Conservation (phyloP, 495 filamentous ascomycete species). For the Elasticomyces elasticus region DNA sequence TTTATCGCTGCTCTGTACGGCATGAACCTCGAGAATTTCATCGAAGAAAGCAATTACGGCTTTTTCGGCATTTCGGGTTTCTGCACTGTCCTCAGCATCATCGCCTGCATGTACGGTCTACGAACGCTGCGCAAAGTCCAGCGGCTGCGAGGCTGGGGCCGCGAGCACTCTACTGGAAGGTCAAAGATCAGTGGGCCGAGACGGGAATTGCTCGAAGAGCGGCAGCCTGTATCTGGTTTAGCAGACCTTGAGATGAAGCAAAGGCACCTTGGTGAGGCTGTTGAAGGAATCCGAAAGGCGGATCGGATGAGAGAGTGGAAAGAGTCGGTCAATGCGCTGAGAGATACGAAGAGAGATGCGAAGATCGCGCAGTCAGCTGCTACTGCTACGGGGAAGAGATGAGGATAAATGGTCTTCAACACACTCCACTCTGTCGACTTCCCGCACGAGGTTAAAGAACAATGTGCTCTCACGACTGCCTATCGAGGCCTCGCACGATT, state of each 20-base stretch:
- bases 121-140: conserved; percentile 76
- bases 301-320: conserved; percentile 11
- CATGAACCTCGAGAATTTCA: conserved; percentile 98
- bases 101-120: conserved; percentile 73
- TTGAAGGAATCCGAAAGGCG: conserved; percentile 31
- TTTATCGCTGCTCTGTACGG: conserved; percentile 95
- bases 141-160: conserved; percentile 72
- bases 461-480: no score
- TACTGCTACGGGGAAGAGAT: background rate
- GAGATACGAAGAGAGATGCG: background rate
- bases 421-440: no score
- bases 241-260: background rate
- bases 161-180: conserved; percentile 2
- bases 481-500: no score
- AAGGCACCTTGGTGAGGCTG: conserved; percentile 9
- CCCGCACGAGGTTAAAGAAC: no score
- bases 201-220: conserved; percentile 4
- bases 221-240: background rate
- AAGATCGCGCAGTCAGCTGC: background rate
- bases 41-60: conserved; percentile 89
- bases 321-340: background rate
- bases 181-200: conserved; percentile 1
- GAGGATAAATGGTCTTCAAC: no score
- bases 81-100: conserved; percentile 55
- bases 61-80: conserved; percentile 63